A percentile compares a stretch with the other conserved stretches of the same genome.
Conservation (phyloP, 2,329 filamentous ascomycete genomes). For the Aspergillus aculeatus region DNA sequence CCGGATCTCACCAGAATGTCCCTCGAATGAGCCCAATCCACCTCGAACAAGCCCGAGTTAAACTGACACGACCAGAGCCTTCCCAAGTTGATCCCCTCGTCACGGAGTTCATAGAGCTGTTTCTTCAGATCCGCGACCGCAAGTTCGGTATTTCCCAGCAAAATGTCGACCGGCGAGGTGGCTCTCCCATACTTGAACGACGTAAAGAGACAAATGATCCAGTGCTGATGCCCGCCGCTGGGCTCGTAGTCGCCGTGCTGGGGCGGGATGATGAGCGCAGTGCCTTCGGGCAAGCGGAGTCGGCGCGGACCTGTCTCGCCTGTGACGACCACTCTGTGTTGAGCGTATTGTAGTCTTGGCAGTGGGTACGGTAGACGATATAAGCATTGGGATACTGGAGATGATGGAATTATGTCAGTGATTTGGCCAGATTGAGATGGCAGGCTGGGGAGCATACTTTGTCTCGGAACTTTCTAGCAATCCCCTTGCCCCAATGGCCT, state of each 20-base stretch:
- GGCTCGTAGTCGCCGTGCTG: conserved; percentile 34
- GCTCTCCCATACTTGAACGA: conserved; percentile 49
- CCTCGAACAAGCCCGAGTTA: conserved; percentile 58
- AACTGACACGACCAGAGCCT: conserved; percentile 53
- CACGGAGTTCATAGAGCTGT: conserved; percentile 37
- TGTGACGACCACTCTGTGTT: conserved; percentile 13
- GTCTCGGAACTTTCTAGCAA: conserved; percentile 52
- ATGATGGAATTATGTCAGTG: background rate
- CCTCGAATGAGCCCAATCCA: conserved; percentile 54
- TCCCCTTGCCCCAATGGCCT: conserved; percentile 60
- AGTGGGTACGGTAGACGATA: conserved; percentile 49
- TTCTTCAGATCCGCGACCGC: conserved; percentile 51
- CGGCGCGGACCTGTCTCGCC: conserved; percentile 10
- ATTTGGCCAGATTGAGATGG: no score
- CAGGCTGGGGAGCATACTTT: conserved; percentile 23
- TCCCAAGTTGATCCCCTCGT: conserved; percentile 23
- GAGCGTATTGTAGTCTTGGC: conserved; percentile 28
- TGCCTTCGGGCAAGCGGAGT: conserved; percentile 42
- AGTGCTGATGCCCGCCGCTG: conserved; percentile 41
- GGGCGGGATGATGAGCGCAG: conserved; percentile 55
- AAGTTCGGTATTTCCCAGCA: conserved; percentile 50
- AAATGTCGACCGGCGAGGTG: conserved; percentile 35
- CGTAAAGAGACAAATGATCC: conserved; percentile 61
- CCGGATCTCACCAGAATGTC: conserved; percentile 42
- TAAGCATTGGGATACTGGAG: conserved; percentile 53